Conservation (phyloP, 2,329 filamentous ascomycete species). For the Colletotrichum falcatum region DNA sequence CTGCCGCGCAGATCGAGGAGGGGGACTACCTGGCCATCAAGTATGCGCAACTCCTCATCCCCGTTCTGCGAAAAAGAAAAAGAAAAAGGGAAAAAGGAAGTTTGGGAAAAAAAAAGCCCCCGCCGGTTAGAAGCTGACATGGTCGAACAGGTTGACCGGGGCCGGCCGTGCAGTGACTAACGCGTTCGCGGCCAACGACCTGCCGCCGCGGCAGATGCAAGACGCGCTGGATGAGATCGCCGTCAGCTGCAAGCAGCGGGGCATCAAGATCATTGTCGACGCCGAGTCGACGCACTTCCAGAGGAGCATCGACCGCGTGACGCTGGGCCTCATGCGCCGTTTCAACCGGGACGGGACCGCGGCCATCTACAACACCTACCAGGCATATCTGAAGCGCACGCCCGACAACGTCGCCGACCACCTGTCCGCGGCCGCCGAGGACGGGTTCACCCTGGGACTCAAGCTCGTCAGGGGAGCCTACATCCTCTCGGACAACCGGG, state of each 20-base stretch:
- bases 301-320: constrained; percentile 50
- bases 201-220: constrained; percentile 55
- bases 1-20: constrained; percentile 48
- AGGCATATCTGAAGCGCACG: constrained; percentile 66
- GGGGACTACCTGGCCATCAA: constrained; percentile 54
- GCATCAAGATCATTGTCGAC: constrained; percentile 58
- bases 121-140: constrained; percentile 1
- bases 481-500: constrained; percentile 60
- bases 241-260: constrained; percentile 52
- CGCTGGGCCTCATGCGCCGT: constrained; percentile 52
- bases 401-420: constrained; percentile 57
- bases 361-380: constrained; percentile 65
- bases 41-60: constrained; percentile 46
- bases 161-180: constrained; percentile 55
- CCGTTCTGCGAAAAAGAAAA: no score
- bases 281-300: constrained; percentile 61
- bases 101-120: no score
- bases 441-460: constrained; percentile 64
- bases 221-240: constrained; percentile 56
- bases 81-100: no score
- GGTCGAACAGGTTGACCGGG: constrained; percentile 52
- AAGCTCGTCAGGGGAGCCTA: constrained; percentile 71
- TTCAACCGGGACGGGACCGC: constrained; percentile 54
- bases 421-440: constrained; percentile 56
- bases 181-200: constrained; percentile 50